Evolutionary conservation across 305 asterid species (phyloP), one percentile per base, ranked within the genome.

Genomic region (Andrographis paniculata): DNA sequence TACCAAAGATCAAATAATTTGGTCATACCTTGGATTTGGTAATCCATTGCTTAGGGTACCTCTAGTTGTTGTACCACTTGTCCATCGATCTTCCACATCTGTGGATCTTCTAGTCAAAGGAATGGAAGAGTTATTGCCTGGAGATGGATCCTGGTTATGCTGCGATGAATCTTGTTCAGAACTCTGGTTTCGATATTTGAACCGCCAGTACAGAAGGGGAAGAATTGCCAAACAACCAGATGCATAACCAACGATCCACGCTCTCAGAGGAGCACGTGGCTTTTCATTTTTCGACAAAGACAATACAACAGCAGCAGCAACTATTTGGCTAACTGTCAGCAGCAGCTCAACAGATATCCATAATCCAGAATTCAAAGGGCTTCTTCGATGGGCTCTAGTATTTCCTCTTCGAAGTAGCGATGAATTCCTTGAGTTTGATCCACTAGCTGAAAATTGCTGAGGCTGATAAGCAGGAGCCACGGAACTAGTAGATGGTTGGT

Each of bases 181-280:
- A 69, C 65, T 77, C 63, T 68, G 87, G 74, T 75, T 80, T 56
- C 96, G 69, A 54, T 83, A 63, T 48, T 40, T 69, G 68, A 73
- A 91, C 23, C 96, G 87, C 96, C 99, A 91, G 65, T 75, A 91
- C 30, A 91, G 66, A 67, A 91, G 89, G 50, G 96, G 96, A 50
- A 91, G 84, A 28, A 72, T 75, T 6, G 79, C 87, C 37, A 72
- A 61, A 70, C 96, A 86, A 35, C 99, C 99, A 66, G 77, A 75
- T 33, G 94, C 94, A 77, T 91, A 91, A 58, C 96, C 96, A 30
- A 75, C 64, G 50, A 91, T 60, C 96, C 96, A 91, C n/a, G 74
- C 74, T 57, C 60, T 70, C 65, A 91, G 69, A 17, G 99, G 99
- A 50, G 89, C 80, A n/a, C 47, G 80, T 4, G 99, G 96, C 19